Conservation (phyloP, 2,329 filamentous ascomycete species). For the Clonostachys sp. region DNA sequence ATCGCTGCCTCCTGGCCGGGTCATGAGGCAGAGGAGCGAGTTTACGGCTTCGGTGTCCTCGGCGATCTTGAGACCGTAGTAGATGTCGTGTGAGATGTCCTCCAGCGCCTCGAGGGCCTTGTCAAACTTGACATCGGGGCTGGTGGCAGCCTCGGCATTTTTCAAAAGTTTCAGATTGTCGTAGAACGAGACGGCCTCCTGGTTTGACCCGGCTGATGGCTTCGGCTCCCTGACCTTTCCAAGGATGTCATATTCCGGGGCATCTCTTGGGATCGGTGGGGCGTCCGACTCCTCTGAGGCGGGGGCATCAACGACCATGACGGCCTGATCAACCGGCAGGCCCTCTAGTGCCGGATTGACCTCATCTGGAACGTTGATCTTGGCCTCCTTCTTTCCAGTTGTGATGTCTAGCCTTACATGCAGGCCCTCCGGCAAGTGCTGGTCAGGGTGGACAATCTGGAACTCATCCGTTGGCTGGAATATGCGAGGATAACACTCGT, state of each 20-base stretch:
- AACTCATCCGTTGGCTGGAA: conserved; percentile 64
- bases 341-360: conserved; percentile 38
- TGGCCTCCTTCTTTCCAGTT: conserved; percentile 61
- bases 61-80: conserved; percentile 61
- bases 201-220: conserved; percentile 1
- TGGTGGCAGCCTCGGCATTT: conserved; percentile 21
- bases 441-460: conserved; percentile 57
- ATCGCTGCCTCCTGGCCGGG: conserved; percentile 1
- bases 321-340: conserved; percentile 44
- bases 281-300: conserved; percentile 20
- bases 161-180: conserved; percentile 45
- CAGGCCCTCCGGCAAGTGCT: conserved; percentile 60
- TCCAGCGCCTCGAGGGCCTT: conserved; percentile 52
- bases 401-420: conserved; percentile 63
- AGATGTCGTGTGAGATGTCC: conserved; percentile 64
- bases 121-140: conserved; percentile 24
- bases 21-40: conserved; percentile 53
- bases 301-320: conserved; percentile 48
- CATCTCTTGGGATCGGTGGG: conserved; percentile 35
- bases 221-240: conserved; percentile 52
- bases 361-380: conserved; percentile 57
- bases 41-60: conserved; percentile 49
- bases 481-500: conserved; percentile 61
- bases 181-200: conserved; percentile 23
- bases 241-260: conserved; percentile 52